A percentile compares a stretch with the other conserved stretches of the same genome.
Conservation (phyloP, 2,329 filamentous ascomycete genomes). For the Lachnellula occidentalis region DNA sequence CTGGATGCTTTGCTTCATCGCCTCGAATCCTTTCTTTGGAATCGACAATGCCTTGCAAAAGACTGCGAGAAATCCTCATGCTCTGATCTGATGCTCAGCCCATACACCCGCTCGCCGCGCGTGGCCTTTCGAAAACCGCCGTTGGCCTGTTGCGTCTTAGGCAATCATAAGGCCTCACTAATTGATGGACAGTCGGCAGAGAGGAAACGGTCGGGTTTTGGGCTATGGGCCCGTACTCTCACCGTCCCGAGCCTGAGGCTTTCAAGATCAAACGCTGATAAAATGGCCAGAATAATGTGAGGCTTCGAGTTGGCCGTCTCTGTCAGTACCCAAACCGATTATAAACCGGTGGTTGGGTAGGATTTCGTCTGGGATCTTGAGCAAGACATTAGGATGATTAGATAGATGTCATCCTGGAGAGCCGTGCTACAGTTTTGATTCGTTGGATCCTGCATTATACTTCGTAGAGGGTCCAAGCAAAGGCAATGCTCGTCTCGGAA, state of each 20-base stretch:
- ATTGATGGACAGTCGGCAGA: background rate
- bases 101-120: background rate
- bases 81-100: background rate
- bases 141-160: too few relatives aligned
- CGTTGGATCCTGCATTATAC: background rate
- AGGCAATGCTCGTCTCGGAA: slow-evolving; percentile 1
- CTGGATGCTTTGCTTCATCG: background rate
- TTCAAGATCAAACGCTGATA: background rate
- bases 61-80: background rate
- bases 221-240: background rate
- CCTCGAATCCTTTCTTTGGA: background rate
- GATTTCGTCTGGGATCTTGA: slow-evolving; percentile 13
- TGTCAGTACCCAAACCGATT: slow-evolving; percentile 1
- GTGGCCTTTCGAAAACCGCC: background rate
- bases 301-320: background rate
- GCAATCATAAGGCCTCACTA: background rate
- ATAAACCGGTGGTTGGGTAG: slow-evolving; percentile 15
- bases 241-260: background rate
- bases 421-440: background rate
- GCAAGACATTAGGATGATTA: slow-evolving; percentile 17
- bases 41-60: background rate
- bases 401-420: slow-evolving; percentile 7
- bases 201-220: background rate
- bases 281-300: background rate
- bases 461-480: slow-evolving; percentile 17